Evolutionary conservation across 441 rosid species (phyloP).

Genomic region (Populus trichocarpa): DNA sequence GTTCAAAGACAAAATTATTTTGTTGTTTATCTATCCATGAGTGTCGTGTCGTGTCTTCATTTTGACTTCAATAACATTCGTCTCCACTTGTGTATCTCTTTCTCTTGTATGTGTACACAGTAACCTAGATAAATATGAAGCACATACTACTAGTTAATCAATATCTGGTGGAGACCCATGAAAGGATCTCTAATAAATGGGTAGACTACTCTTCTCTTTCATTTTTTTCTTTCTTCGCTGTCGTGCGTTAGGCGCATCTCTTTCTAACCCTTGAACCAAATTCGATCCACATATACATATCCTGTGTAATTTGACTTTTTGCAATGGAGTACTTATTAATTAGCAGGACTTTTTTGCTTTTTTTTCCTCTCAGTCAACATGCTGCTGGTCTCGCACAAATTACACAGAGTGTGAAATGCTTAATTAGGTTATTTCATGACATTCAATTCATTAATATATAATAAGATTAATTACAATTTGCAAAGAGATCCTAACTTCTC

Average conservation of each 20-base stretch:
- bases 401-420: neutral
- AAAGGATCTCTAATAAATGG: conserved; percentile 5
- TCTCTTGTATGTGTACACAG: neutral
- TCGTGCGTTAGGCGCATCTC: neutral
- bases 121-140: neutral
- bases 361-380: neutral
- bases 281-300: neutral
- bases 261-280: neutral
- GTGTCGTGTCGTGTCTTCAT: neutral
- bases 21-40: neutral
- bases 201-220: neutral
- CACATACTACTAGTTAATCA: neutral
- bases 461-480: conserved; percentile 28
- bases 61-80: neutral
- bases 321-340: neutral
- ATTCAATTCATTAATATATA: neutral
- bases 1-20: neutral
- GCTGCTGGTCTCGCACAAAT: neutral
- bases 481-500: conserved; percentile 33
- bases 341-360: neutral
- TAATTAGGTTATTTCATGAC: neutral
- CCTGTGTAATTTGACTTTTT: neutral
- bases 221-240: neutral
- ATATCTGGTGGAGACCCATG: conserved; percentile 2
- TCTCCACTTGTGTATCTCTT: neutral